phyloP scores from a whole-genome alignment of 129 eudicot genomes.

The Lactuca sativa region DNA sequence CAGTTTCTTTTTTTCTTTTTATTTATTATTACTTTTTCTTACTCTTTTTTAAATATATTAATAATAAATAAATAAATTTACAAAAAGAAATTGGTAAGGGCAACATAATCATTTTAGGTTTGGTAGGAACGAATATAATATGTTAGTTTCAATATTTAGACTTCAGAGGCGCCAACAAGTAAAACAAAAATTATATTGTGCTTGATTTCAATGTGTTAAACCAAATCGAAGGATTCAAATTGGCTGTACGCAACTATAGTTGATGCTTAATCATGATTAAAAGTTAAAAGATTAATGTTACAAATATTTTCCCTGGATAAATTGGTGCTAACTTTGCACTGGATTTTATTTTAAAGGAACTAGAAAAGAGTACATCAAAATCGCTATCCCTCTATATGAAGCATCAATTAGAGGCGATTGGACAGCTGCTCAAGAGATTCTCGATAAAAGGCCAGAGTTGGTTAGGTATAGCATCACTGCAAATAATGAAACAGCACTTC shows the following conservation, averaged over 20 bases:
- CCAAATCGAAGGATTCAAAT: neutral
- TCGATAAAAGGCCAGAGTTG: neutral
- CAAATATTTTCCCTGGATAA: neutral
- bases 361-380: conserved; percentile 7
- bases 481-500: conserved; percentile 48
- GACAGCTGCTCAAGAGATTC: conserved; percentile 35
- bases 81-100: no score
- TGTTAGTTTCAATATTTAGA: neutral
- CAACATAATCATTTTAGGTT: no score
- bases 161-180: neutral
- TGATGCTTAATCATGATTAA: neutral
- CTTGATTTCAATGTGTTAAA: neutral
- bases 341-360: neutral
- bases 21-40: no score
- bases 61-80: no score
- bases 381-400: conserved; percentile 31
- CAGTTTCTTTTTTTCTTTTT: no score
- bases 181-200: no score
- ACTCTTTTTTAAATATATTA: no score
- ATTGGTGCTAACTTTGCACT: neutral
- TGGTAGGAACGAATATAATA: no score
- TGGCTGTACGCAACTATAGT: neutral
- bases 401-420: conserved; percentile 41
- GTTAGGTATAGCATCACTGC: conserved; percentile 32
- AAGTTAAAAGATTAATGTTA: neutral